phyloP scores from a whole-genome alignment of 352 stramenopile species.

The Phytopythium delawarense region DNA sequence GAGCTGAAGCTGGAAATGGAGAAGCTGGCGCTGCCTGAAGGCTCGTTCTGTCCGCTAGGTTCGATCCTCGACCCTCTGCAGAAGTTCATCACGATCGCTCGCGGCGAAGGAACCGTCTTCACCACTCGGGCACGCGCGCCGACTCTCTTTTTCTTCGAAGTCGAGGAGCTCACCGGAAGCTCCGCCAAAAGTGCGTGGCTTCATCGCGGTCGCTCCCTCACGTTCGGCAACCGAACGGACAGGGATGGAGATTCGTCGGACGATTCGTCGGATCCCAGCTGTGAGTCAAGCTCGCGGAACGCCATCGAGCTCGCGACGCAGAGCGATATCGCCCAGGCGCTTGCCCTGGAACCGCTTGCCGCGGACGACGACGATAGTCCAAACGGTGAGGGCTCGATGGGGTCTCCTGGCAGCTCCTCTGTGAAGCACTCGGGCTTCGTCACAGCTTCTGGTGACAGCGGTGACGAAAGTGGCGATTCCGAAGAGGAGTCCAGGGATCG shows the following conservation, averaged over 20 bases:
- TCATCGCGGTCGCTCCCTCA: slow-evolving; percentile 37
- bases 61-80: slow-evolving; percentile 62
- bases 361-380: slow-evolving; percentile 31
- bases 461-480: slow-evolving; percentile 28
- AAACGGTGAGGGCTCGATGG: slow-evolving; percentile 21
- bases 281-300: slow-evolving; percentile 32
- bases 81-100: slow-evolving; percentile 56
- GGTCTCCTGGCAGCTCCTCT: slow-evolving; percentile 14
- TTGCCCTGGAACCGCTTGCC: slow-evolving; percentile 49
- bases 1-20: slow-evolving; percentile 53
- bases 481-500: slow-evolving; percentile 44
- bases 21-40: slow-evolving; percentile 45
- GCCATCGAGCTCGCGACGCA: slow-evolving; percentile 73
- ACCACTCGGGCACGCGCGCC: slow-evolving; percentile 82
- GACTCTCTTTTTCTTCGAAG: slow-evolving; percentile 83
- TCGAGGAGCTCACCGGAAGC: slow-evolving; percentile 40
- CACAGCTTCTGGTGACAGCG: slow-evolving; percentile 11
- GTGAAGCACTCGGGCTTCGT: slow-evolving; percentile 3
- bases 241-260: slow-evolving; percentile 17
- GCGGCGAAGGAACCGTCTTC: slow-evolving; percentile 78
- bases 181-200: slow-evolving; percentile 51
- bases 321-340: slow-evolving; percentile 67
- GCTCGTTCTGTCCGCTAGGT: slow-evolving; percentile 65
- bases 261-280: slow-evolving; percentile 1
- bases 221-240: slow-evolving; percentile 29